Conservation (phyloP, 1,284 basidiomycete genomes). For the Ustilago cynodontis region DNA sequence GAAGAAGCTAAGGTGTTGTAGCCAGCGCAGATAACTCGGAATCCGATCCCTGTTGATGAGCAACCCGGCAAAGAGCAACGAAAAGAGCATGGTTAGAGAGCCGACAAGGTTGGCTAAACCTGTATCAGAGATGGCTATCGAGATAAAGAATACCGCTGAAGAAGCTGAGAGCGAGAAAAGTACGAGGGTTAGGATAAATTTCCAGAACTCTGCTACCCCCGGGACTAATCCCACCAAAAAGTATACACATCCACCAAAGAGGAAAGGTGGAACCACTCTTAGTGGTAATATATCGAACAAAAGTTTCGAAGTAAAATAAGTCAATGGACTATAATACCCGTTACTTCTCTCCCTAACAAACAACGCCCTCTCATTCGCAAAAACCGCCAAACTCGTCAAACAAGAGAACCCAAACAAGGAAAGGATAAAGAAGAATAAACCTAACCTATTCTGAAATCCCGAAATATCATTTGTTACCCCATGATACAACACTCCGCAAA, state of each 20-base stretch:
- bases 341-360: slow-evolving; percentile 98
- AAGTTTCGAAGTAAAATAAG: slow-evolving; percentile 94
- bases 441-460: slow-evolving; percentile 75
- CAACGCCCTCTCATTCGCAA: slow-evolving; percentile 91
- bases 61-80: slow-evolving; percentile 92
- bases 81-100: slow-evolving; percentile 91
- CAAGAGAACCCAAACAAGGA: slow-evolving; percentile 96
- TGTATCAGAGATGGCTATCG: slow-evolving; percentile 85
- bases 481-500: slow-evolving; percentile 85
- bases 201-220: slow-evolving; percentile 90
- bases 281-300: slow-evolving; percentile 95
- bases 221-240: slow-evolving; percentile 92
- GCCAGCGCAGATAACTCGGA: slow-evolving; percentile 80
- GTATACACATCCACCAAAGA: slow-evolving; percentile 95
- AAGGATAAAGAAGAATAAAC: slow-evolving; percentile 95
- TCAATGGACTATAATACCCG: slow-evolving; percentile 94
- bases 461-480: slow-evolving; percentile 76
- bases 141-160: slow-evolving; percentile 88
- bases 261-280: slow-evolving; percentile 89
- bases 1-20: slow-evolving; percentile 94
- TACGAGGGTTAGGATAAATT: slow-evolving; percentile 86
- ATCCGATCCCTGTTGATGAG: slow-evolving; percentile 93
- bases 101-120: slow-evolving; percentile 93
- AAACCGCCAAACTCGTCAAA: slow-evolving; percentile 88
- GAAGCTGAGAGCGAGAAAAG: slow-evolving; percentile 95